Conservation (phyloP, 441 rosid species). For the Adansonia grandidieri region DNA sequence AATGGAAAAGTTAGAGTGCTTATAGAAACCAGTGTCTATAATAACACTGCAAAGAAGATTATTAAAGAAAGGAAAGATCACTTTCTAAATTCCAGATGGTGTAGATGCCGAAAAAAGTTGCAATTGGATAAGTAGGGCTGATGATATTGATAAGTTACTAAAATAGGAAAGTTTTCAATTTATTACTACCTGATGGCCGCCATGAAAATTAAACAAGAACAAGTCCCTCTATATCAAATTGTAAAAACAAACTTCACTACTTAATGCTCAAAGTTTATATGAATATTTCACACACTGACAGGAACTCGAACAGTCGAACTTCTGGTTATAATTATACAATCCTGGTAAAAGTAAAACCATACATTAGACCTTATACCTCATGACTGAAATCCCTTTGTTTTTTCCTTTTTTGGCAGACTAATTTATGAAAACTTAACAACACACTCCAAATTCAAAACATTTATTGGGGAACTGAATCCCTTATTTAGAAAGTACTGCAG, state of each 20-base stretch:
- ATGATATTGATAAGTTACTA: not conserved
- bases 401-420: not conserved
- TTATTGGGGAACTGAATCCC: conserved; percentile 25
- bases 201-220: not conserved
- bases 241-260: not conserved
- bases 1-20: not conserved
- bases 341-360: not conserved
- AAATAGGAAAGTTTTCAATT: not conserved
- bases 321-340: not conserved
- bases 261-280: not conserved
- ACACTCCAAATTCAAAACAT: not conserved
- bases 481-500: conserved; percentile 28
- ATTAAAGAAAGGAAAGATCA: not conserved
- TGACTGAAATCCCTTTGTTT: not conserved
- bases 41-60: not conserved
- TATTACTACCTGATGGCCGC: not conserved
- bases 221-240: not conserved
- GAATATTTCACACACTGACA: not conserved
- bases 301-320: not conserved
- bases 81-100: conserved; percentile 8
- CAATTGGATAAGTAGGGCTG: not conserved
- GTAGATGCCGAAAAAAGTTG: conserved; percentile 16
- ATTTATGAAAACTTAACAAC: not conserved
- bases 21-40: not conserved
- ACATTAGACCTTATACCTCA: not conserved